phyloP scores from a whole-genome alignment of 2,329 filamentous ascomycete species.

The Pestalotiopsis sp. region DNA sequence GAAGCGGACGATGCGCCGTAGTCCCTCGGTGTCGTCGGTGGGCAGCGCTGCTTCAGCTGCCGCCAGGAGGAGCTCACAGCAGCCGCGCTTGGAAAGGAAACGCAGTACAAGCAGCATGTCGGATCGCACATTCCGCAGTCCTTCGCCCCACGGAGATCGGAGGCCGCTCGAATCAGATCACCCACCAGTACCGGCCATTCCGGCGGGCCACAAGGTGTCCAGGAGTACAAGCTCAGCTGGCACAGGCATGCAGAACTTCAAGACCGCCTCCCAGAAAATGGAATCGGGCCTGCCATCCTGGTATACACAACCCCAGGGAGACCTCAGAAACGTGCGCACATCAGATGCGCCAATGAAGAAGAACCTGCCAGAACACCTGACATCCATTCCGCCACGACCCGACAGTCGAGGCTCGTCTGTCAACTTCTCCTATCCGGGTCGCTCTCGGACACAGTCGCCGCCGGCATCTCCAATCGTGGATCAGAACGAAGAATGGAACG shows the following conservation, averaged over 20 bases:
- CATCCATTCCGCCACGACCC: slow-evolving; percentile 42
- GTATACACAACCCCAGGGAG: slow-evolving; percentile 50
- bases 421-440: slow-evolving; percentile 62
- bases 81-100: slow-evolving; percentile 60
- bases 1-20: slow-evolving; percentile 78
- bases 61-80: slow-evolving; percentile 45
- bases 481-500: slow-evolving; percentile 20
- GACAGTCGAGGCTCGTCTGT: slow-evolving; percentile 53
- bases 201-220: slow-evolving; percentile 39
- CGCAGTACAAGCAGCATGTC: slow-evolving; percentile 83
- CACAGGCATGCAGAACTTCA: slow-evolving; percentile 51
- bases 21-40: slow-evolving; percentile 71
- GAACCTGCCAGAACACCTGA: slow-evolving; percentile 23
- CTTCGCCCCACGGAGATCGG: slow-evolving; percentile 59
- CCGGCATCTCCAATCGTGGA: slow-evolving; percentile 31
- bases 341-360: slow-evolving; percentile 44
- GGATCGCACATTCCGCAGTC: slow-evolving; percentile 82
- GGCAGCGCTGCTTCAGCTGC: slow-evolving; percentile 32
- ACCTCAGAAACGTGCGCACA: slow-evolving; percentile 46
- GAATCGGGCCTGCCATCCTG: slow-evolving; percentile 47
- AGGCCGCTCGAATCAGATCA: slow-evolving; percentile 46
- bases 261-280: slow-evolving; percentile 56
- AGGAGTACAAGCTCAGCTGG: slow-evolving; percentile 42
- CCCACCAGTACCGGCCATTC: slow-evolving; percentile 78
- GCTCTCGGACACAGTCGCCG: slow-evolving; percentile 43